These are phyloP conservation scores for Magnusiomyces paraingens DNA, from an alignment of 1,139 yeast genomes.

Conservation along the genomic window DNA sequence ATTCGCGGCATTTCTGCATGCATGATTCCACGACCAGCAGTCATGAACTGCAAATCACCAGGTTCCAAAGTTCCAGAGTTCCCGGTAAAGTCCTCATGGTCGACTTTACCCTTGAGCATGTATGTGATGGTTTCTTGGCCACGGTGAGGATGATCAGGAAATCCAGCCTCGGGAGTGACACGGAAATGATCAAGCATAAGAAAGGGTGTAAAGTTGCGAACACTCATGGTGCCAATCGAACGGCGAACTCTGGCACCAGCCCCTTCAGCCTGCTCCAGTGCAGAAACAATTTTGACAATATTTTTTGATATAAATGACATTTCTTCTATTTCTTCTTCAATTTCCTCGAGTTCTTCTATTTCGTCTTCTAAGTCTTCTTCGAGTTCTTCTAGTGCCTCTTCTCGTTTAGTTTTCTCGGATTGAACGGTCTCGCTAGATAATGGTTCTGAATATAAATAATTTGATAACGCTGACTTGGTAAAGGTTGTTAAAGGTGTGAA, in stretches of 20 bases:
- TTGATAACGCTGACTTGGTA: too few relatives aligned
- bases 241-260: constrained; percentile 82
- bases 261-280: constrained; percentile 77
- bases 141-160: constrained; percentile 90
- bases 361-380: too few relatives aligned
- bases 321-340: neutral
- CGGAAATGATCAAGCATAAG: constrained; percentile 77
- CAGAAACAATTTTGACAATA: constrained; percentile 53
- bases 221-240: constrained; percentile 62
- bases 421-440: too few relatives aligned
- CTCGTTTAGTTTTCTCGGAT: too few relatives aligned
- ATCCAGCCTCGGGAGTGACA: constrained; percentile 61
- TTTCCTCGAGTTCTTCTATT: too few relatives aligned
- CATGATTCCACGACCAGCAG: constrained; percentile 86
- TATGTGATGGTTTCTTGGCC: constrained; percentile 88
- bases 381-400: too few relatives aligned
- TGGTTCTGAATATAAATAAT: too few relatives aligned
- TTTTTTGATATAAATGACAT: constrained; percentile 37
- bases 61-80: constrained; percentile 67
- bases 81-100: constrained; percentile 92
- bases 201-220: constrained; percentile 76
- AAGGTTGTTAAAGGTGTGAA: too few relatives aligned
- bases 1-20: constrained; percentile 84
- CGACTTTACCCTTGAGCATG: constrained; percentile 66
- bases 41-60: constrained; percentile 92